phyloP scores from a whole-genome alignment of 2,329 filamentous ascomycete genomes.

The Aspergillus costaricaensis region DNA sequence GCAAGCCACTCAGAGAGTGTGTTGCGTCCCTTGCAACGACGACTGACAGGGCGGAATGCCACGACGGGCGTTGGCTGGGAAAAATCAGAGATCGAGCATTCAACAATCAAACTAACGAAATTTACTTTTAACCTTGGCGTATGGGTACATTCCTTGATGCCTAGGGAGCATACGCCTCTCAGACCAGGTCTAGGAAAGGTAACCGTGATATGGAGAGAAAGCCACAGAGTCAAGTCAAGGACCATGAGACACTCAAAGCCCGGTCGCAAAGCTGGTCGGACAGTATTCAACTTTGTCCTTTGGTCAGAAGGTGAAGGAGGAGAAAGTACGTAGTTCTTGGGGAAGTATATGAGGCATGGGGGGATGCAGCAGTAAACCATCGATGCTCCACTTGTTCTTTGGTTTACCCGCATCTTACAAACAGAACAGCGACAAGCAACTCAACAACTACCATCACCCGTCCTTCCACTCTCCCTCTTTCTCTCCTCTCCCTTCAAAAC shows the following conservation, averaged over 20 bases:
- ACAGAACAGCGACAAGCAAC: neutral
- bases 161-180: neutral
- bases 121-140: neutral
- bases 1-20: neutral
- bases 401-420: neutral
- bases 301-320: neutral
- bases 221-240: too few relatives aligned
- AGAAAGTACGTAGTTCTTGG: neutral
- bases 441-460: neutral
- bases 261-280: neutral
- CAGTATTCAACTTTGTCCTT: neutral
- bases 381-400: slow-evolving; percentile 5
- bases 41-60: slow-evolving; percentile 1
- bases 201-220: neutral
- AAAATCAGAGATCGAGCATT: neutral
- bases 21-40: neutral
- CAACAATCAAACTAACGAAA: too few relatives aligned
- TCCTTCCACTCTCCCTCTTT: neutral
- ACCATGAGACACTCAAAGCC: neutral
- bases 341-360: neutral
- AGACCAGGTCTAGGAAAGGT: neutral
- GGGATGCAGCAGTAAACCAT: neutral
- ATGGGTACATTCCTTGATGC: neutral
- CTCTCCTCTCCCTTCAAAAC: neutral
- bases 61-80: slow-evolving; percentile 1